phyloP scores from a whole-genome alignment of 2,329 filamentous ascomycete species.

The Apiospora hydei region DNA sequence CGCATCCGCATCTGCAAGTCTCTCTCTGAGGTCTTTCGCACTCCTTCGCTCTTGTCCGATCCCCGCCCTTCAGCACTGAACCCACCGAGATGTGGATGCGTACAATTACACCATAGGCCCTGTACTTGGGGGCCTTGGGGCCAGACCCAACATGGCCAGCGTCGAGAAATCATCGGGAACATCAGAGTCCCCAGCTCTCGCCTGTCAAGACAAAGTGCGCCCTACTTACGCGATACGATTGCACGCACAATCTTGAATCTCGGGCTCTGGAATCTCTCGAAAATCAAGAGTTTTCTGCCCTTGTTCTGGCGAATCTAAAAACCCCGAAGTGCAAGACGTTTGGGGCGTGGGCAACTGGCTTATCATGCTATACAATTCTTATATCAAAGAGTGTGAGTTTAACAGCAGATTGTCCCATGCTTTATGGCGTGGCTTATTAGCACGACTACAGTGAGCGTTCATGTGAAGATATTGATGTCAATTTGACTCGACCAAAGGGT shows the following conservation, averaged over 20 bases:
- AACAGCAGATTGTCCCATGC: background rate
- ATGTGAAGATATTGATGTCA: background rate
- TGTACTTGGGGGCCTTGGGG: background rate
- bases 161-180: background rate
- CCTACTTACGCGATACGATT: no score
- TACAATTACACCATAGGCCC: slow-evolving; percentile 9
- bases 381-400: background rate
- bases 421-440: background rate
- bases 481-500: background rate
- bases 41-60: background rate
- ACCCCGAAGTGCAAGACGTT: background rate
- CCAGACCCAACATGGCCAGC: slow-evolving; percentile 1
- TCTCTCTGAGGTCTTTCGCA: background rate
- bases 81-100: background rate
- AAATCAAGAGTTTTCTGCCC: background rate
- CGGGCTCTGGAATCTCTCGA: background rate
- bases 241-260: no score
- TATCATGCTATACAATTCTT: no score
- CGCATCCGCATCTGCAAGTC: background rate
- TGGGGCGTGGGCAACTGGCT: background rate
- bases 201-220: background rate
- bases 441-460: background rate
- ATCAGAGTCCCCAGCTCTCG: background rate
- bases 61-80: background rate
- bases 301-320: background rate